Conservation (phyloP, 306 rosid genomes). For the Rosa multiflora region DNA sequence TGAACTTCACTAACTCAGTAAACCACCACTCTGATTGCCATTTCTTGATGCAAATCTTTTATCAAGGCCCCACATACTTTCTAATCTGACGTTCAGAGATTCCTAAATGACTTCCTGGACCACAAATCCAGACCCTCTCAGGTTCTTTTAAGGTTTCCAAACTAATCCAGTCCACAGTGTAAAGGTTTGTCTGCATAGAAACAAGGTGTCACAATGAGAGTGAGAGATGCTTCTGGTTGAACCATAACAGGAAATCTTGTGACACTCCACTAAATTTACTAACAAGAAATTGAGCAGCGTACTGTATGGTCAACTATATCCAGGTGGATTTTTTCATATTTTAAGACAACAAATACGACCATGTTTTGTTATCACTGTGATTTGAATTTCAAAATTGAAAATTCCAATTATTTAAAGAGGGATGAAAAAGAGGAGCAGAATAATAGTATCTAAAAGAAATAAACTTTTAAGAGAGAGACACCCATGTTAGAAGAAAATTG, state of each 20-base stretch:
- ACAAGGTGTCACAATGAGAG: not conserved
- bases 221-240: not conserved
- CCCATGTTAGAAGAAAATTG: not conserved
- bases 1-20: conserved; percentile 3
- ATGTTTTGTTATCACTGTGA: not conserved
- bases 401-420: not conserved
- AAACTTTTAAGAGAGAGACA: not conserved
- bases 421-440: not conserved
- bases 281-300: not conserved
- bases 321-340: not conserved
- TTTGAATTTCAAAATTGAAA: not conserved
- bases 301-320: not conserved
- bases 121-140: conserved; percentile 56
- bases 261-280: not conserved
- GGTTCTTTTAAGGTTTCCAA: conserved; percentile 63
- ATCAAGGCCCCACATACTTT: conserved; percentile 53
- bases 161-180: conserved; percentile 72
- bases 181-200: conserved; percentile 59
- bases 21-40: conserved; percentile 15
- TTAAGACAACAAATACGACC: not conserved
- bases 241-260: not conserved
- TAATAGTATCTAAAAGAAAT: not conserved
- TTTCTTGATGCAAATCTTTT: conserved; percentile 21
- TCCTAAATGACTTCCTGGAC: conserved; percentile 50
- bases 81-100: conserved; percentile 48